phyloP scores from a whole-genome alignment of 352 stramenopile species.

The Globisporangium lucens region DNA sequence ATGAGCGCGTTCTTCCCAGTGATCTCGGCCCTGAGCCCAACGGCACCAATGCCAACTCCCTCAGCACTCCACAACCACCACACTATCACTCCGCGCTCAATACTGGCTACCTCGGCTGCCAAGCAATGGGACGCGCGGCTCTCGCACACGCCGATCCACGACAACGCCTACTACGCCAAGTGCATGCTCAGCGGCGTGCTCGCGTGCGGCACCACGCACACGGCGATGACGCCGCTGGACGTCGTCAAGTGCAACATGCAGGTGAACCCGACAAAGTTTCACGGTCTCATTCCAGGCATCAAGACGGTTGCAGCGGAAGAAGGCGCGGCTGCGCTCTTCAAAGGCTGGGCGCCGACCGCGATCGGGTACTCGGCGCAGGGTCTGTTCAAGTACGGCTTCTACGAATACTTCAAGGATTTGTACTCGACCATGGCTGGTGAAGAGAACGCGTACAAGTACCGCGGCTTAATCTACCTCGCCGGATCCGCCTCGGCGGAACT shows the following conservation, averaged over 20 bases:
- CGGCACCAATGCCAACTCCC: conserved; percentile 12
- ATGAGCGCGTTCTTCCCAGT: conserved; percentile 81
- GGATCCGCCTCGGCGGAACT: conserved; percentile 93
- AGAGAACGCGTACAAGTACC: conserved; percentile 92
- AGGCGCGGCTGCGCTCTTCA: conserved; percentile 83
- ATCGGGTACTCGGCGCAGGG: conserved; percentile 92
- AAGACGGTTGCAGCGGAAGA: conserved; percentile 88
- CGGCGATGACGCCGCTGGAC: conserved; percentile 91
- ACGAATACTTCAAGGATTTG: conserved; percentile 95
- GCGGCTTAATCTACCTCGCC: conserved; percentile 88
- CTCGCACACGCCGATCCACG: conserved; percentile 78
- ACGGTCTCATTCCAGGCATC: conserved; percentile 67
- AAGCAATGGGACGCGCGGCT: conserved; percentile 76
- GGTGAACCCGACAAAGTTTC: conserved; percentile 88
- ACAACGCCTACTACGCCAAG: conserved; percentile 92
- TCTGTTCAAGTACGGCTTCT: conserved; percentile 93
- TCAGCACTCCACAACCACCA: conserved; percentile 22
- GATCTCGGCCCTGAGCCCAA: conserved; percentile 68
- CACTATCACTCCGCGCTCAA: conserved; percentile 31
- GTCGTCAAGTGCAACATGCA: conserved; percentile 97
- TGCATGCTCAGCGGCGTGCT: conserved; percentile 93
- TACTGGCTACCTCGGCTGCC: conserved; percentile 70
- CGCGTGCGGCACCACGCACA: conserved; percentile 92
- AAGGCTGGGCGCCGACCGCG: conserved; percentile 90
- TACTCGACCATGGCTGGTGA: conserved; percentile 90